Base-by-base conservation (phyloP, 2,329 filamentous ascomycete genomes). In the Penicillium sp. region DNA sequence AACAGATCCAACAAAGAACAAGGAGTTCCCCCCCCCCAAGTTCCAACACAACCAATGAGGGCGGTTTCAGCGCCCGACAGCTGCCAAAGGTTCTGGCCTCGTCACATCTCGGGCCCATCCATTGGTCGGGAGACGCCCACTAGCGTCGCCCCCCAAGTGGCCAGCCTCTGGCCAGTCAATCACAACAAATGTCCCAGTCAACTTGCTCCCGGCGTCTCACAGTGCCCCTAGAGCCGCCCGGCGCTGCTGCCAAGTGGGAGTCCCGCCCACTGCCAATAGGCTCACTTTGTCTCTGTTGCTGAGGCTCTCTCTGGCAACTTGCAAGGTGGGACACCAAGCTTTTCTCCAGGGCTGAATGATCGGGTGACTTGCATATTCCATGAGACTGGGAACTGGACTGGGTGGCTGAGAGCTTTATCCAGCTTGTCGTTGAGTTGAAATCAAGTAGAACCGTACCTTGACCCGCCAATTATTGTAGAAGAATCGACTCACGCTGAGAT, bases 141-240 rank as follows among this genome's bases (percentile, higher is more conserved):
- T 65, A 65, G 56, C 40, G 61, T 56, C 59, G 62, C 57, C 62
- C 60, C 53, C 56, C 54, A 50, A 50, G 60, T 35, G 49, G 37
- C 13, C 51, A 59, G 47, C 58, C 61, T 33, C 55, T 28, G 22
- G 35, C 26, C 26, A 42, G 40, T 58, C 37, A 37, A 51, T n/a
- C 33, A 22, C 17, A n/a, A 54, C 12, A 30, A 37, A 38, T 40
- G 2, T 13, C 49, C 28, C 28, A 53, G 50, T 35, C 50, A 26
- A 40, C 19, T 28, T 38, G 33, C 58, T 24, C 44, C 28, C 30
- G 35, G 58, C 65, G 67, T 66, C 64, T 69, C 65, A 68, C 53
- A 62, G 58, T 51, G 53, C 45, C 60, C 62, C 68, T 68, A 47
- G 61, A 69, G 62, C 65, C 68, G 68, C 68, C 66, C 57, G 58